phyloP scores from a whole-genome alignment of 306 rosid genomes.

The Albizia julibrissin region DNA sequence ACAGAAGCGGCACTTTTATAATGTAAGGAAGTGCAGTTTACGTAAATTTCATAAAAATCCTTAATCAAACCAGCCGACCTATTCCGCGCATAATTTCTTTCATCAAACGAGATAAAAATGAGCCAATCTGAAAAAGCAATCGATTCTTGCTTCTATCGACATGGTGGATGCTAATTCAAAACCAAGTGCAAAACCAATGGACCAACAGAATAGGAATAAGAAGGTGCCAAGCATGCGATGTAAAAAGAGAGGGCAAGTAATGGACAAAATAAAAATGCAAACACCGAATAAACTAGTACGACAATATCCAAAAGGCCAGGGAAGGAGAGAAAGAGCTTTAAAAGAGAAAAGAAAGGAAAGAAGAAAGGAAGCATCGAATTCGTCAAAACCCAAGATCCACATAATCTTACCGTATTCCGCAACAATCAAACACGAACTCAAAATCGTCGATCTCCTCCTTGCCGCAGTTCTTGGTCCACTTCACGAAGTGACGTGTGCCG shows the following conservation, averaged over 20 bases:
- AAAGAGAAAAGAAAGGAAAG: conserved; percentile 44
- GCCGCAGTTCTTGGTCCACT: not conserved
- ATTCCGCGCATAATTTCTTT: conserved; percentile 68
- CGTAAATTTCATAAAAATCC: not conserved
- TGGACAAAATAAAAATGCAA: not conserved
- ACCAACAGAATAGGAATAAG: conserved; percentile 30
- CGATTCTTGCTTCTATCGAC: conserved; percentile 87
- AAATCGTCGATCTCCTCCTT: not conserved
- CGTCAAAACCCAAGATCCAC: not conserved
- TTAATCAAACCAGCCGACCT: conserved; percentile 47
- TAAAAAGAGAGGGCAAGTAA: conserved; percentile 52
- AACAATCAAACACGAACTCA: not conserved
- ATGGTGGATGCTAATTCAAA: conserved; percentile 90
- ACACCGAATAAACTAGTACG: conserved; percentile 25
- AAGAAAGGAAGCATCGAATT: not conserved
- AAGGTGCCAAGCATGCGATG: conserved; percentile 56
- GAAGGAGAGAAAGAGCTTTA: conserved; percentile 61
- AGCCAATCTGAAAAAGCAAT: conserved; percentile 81
- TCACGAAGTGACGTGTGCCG: not conserved
- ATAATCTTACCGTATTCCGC: not conserved
- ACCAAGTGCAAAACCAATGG: conserved; percentile 42
- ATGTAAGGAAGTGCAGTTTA: not conserved
- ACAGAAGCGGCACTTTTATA: not conserved
- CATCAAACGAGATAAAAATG: conserved; percentile 48
- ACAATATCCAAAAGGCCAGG: conserved; percentile 57